These are phyloP conservation scores for Yamadazyma friedrichii DNA, from an alignment of 1,139 yeast genomes.

Conservation along the genomic window DNA sequence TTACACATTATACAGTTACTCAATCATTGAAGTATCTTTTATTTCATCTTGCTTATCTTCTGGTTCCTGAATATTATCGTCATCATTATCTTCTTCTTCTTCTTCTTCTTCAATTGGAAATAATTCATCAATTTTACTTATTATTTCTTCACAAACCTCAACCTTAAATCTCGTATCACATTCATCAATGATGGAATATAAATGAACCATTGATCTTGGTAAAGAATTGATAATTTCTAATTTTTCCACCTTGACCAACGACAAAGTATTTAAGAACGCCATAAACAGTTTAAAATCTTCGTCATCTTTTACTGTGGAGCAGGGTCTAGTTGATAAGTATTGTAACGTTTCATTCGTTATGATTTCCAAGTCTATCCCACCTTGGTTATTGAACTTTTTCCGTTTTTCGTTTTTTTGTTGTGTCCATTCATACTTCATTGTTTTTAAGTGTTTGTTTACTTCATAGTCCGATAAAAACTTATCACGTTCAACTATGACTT, in stretches of 20 bases:
- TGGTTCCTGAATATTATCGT: slow-evolving; percentile 12
- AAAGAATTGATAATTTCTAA: slow-evolving; percentile 78
- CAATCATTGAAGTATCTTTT: too few species aligned
- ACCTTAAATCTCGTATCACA: slow-evolving; percentile 80
- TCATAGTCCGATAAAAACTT: slow-evolving; percentile 71
- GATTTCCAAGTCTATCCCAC: slow-evolving; percentile 56
- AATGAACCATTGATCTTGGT: slow-evolving; percentile 75
- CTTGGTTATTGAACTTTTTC: slow-evolving; percentile 26
- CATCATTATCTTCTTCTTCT: slow-evolving; percentile 31
- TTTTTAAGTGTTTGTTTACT: slow-evolving; percentile 57
- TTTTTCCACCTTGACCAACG: slow-evolving; percentile 78
- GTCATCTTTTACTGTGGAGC: slow-evolving; percentile 38
- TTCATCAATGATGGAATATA: slow-evolving; percentile 83
- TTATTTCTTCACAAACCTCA: slow-evolving; percentile 55
- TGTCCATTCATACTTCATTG: slow-evolving; percentile 50
- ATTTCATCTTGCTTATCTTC: slow-evolving; percentile 9
- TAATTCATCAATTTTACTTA: slow-evolving; percentile 47
- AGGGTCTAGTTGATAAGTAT: slow-evolving; percentile 47
- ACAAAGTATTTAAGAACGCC: slow-evolving; percentile 48
- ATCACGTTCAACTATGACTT: slow-evolving; percentile 50
- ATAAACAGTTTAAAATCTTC: slow-evolving; percentile 56
- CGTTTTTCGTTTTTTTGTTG: slow-evolving; percentile 19
- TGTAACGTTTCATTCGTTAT: slow-evolving; percentile 63
- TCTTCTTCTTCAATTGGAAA: slow-evolving; percentile 46
- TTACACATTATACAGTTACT: too few species aligned